Base-by-base conservation (phyloP, 1,284 basidiomycete genomes). In the Neolentinus lepideus region DNA sequence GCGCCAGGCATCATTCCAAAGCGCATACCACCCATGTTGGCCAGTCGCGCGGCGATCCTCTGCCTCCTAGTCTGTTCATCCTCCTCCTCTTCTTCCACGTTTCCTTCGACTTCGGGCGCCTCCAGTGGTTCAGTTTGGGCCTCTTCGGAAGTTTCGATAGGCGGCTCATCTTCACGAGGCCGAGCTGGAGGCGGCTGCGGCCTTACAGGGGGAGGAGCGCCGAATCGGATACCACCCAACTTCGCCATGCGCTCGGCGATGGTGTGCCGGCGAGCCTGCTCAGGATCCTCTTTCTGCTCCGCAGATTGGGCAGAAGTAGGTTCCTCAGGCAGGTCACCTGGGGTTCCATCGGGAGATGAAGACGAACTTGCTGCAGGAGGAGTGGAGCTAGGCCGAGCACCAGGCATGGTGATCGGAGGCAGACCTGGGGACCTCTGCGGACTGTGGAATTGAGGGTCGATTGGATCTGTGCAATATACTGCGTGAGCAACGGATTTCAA, bases 171-270 rank as follows among this genome's bases (percentile, higher is more conserved):
- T 2, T 74, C 72, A 25, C 65, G 64, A 9, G 66, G 66, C 1
- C 68, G 64, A 11, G 73, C 55, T 1, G 60, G 66, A 21, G 75
- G 60, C 11, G 63, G 57, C 14, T 64, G 66, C 3, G 75, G 69
- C 1, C 47, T 76, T 74, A 27, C 73, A 75, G 64, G 65, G 21
- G 62, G 64, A 26, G 79, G 79, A 19, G 75, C 82, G 2, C 88
- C 88, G 59, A 90, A 85, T 58, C 75, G 77, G 60, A 90, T 81
- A 1, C 84, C 87, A 26, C 88, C 87, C 1, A 91, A 71, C 61
- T 81, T 86, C 0, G 88, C 88, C 87, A 91, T 89, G 2, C 88
- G 77, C 60, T 90, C 88, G 1, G 88, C 86, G 48, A 90, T 85
- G 1, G 84, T 85, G 27, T 72, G 75, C n/a, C 80, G 76, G 52